Percentiles rank a stretch among this genome's conserved stretches.
phyloP scores from a whole-genome alignment of 139 green algal genomes.

The Chlorella vulgaris region DNA sequence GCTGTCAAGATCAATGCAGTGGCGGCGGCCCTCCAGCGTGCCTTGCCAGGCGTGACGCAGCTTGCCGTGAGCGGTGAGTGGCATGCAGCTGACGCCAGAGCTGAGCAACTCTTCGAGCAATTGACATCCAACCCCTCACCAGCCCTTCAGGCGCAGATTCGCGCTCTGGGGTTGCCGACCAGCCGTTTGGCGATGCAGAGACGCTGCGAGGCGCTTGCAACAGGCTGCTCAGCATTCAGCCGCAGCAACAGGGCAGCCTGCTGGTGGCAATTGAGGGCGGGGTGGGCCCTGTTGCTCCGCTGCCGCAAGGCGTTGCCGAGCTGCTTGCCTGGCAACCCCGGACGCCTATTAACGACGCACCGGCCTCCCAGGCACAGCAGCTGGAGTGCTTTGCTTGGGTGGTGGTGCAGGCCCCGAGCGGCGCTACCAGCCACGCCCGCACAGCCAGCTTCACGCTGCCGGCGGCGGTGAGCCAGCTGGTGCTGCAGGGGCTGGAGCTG shows the following conservation, averaged over 20 bases:
- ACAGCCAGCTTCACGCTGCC: constrained; percentile 43
- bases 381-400: constrained; percentile 33
- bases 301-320: constrained; percentile 3
- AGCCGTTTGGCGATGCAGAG: constrained; percentile 49
- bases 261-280: constrained; percentile 47
- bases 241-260: constrained; percentile 7
- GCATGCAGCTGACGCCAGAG: neutral
- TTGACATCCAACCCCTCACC: no score
- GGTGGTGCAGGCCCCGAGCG: constrained; percentile 19
- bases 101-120: no score
- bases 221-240: constrained; percentile 19
- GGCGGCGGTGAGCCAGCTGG: constrained; percentile 23
- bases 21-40: neutral
- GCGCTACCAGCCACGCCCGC: neutral
- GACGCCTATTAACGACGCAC: no score
- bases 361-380: neutral
- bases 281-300: constrained; percentile 19
- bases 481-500: constrained; percentile 49
- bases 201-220: constrained; percentile 48
- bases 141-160: constrained; percentile 19
- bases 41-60: neutral
- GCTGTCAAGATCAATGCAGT: constrained; percentile 16
- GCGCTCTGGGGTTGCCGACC: constrained; percentile 35
- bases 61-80: neutral
- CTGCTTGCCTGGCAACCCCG: neutral